phyloP scores from a whole-genome alignment of 163 green algal genomes.

The Volvox carteri region DNA sequence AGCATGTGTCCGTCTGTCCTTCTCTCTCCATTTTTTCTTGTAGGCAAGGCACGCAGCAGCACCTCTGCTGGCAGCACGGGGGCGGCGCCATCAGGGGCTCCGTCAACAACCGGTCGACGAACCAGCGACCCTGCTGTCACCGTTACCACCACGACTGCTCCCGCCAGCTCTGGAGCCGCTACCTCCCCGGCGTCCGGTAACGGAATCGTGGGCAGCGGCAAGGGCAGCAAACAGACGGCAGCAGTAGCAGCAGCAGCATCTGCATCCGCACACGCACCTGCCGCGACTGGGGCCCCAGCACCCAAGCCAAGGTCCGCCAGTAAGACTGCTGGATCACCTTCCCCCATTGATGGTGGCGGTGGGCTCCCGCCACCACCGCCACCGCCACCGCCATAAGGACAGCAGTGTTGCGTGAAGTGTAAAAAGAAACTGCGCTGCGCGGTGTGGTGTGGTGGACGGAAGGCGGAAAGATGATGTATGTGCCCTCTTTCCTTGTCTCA shows the following conservation, averaged over 20 bases:
- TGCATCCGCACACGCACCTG: not conserved
- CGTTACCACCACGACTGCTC: not conserved
- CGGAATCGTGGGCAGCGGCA: not conserved
- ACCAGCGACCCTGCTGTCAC: slow-evolving; percentile 19
- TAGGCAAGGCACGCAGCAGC: not conserved
- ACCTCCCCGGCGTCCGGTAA: not conserved
- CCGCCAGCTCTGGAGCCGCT: not conserved
- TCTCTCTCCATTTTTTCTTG: not conserved
- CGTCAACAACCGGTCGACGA: not conserved
- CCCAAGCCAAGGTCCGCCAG: slow-evolving; percentile 21
- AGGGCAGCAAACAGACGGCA: not conserved
- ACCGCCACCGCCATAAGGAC: slow-evolving; percentile 4
- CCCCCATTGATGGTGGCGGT: not conserved
- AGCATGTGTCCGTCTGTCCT: not conserved
- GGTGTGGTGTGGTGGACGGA: no score
- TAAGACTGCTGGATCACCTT: not conserved
- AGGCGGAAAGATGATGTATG: no score
- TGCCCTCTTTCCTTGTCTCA: no score
- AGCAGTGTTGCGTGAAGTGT: no score
- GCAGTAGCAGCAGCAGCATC: not conserved
- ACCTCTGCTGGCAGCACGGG: not conserved
- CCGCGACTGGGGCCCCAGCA: not conserved
- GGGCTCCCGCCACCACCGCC: slow-evolving; percentile 20
- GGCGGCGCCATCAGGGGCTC: no score
- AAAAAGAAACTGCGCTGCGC: no score